Conservation (phyloP, 1,284 basidiomycete species). For the Peniophora sp. region DNA sequence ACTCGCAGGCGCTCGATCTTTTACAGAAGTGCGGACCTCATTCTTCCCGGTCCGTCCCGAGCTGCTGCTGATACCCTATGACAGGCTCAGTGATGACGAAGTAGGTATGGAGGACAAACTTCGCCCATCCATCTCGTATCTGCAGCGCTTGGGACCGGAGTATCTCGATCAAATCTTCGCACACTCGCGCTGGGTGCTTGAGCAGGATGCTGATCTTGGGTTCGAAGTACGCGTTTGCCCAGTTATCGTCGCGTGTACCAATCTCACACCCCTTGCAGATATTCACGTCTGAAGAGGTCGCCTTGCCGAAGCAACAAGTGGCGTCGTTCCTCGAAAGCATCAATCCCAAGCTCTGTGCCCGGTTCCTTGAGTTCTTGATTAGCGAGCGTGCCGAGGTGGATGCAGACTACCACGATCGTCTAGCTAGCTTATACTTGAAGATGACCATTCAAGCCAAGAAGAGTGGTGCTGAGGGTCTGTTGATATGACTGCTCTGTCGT, state of each 20-base stretch:
- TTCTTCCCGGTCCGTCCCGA: constrained; percentile 2
- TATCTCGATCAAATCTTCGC: constrained; percentile 76
- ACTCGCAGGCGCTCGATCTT: constrained; percentile 78
- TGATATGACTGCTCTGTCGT: constrained; percentile 1
- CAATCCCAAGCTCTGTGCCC: constrained; percentile 58
- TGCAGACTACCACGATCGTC: constrained; percentile 75
- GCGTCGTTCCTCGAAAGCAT: constrained; percentile 72
- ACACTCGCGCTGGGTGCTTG: constrained; percentile 80
- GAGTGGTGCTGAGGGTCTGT: constrained; percentile 45
- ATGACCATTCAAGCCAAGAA: constrained; percentile 52
- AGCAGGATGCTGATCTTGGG: constrained; percentile 61
- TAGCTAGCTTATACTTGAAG: constrained; percentile 79
- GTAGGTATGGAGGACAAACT: constrained; percentile 75
- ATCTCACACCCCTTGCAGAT: constrained; percentile 44
- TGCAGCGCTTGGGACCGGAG: constrained; percentile 84
- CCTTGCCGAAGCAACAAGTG: constrained; percentile 73
- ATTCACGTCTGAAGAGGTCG: constrained; percentile 91
- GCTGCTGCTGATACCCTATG: constrained; percentile 1
- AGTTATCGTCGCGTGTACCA: not conserved
- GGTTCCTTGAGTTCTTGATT: constrained; percentile 87
- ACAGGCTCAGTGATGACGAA: constrained; percentile 74
- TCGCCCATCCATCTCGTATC: constrained; percentile 79
- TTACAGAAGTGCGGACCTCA: constrained; percentile 67
- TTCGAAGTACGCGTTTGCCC: constrained; percentile 57
- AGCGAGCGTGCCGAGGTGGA: constrained; percentile 63